Evolutionary conservation across 2,329 filamentous ascomycete species (phyloP), one percentile per base, ranked within the genome.

Genomic region (Sarocladiaceae sp.): DNA sequence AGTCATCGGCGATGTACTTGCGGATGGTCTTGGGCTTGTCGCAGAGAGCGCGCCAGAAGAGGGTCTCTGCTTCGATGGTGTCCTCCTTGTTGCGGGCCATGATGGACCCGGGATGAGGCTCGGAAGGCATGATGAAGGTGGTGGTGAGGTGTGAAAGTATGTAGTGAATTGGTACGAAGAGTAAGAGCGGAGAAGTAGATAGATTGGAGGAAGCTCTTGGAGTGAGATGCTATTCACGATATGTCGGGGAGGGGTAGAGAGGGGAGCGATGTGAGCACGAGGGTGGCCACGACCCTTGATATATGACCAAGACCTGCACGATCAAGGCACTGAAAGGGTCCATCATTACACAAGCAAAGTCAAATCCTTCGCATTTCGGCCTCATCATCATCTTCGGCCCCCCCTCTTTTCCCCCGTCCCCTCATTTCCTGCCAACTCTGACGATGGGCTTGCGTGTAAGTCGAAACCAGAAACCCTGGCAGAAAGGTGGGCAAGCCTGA

Each of bases 21-120:
- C 51, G 52, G 44, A 63, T 50, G 1, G 53, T 49, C 47, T 60
- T 55, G 26, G 57, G 54, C 48, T 62, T 62, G 29, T 60, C 57
- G 40, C 60, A 63, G 43, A 63, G 55, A 43, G 57, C 58, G 24
- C 58, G 53, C 60, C 60, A 63, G 46, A 63, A 58, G 24, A 63
- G 58, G 16, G 59, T 57, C 13, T 55, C 55, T 27, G 60, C 60
- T 44, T 63, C 60, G 50, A 61, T 53, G 5, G 60, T 60, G 48
- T 60, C 59, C 24, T 61, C 58, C 47, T 56, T 60, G 55, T 63
- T 63, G 53, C 60, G 60, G 51, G 52, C 47, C 51, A 50, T 54
- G 53, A 63, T 63, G 33, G 53, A 59, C 45, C 55, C 53, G 9
- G 45, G 45, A 7, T 43, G 40, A 43, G 40, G 40, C 26, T 46